Conservation (phyloP, 2,329 filamentous ascomycete species). For the Monosporascus sp. region DNA sequence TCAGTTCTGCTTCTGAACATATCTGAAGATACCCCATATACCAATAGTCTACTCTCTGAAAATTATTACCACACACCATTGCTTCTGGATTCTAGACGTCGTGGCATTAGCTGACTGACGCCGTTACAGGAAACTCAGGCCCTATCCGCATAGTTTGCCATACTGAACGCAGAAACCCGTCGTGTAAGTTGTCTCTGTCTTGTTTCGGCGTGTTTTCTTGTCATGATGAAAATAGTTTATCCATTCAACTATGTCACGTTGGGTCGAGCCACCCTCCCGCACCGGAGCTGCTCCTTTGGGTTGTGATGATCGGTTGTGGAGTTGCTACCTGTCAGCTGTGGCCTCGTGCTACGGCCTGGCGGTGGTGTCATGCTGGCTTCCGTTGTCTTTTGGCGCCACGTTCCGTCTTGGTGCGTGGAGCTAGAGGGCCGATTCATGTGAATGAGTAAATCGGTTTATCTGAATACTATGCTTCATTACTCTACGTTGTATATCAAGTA, state of each 20-base stretch:
- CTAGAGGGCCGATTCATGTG: constrained; percentile 52
- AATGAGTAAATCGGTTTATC: constrained; percentile 68
- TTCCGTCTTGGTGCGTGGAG: constrained; percentile 53
- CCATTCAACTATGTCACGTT: constrained; percentile 66
- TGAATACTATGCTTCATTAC: constrained; percentile 33
- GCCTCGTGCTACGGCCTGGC: constrained; percentile 22
- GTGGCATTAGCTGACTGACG: neutral
- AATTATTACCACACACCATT: neutral
- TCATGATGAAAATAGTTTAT: constrained; percentile 64
- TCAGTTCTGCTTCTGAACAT: constrained; percentile 74
- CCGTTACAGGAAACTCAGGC: neutral
- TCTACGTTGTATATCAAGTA: neutral
- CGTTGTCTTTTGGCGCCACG: constrained; percentile 43
- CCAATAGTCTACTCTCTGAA: constrained; percentile 58
- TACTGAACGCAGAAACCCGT: constrained; percentile 24
- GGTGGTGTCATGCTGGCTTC: constrained; percentile 54
- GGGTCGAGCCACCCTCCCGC: constrained; percentile 68
- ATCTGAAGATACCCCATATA: constrained; percentile 60
- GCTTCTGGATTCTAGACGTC: neutral
- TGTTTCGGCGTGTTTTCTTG: constrained; percentile 3
- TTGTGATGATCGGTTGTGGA: constrained; percentile 71
- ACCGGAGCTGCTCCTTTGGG: constrained; percentile 51
- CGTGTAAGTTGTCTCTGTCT: constrained; percentile 25
- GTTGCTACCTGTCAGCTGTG: constrained; percentile 41
- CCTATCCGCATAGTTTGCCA: neutral